Evolutionary conservation across 192 early-diverging fungal genomes (phyloP), one percentile per base, ranked within the genome.

Genomic region (Linnemannia elongata): DNA sequence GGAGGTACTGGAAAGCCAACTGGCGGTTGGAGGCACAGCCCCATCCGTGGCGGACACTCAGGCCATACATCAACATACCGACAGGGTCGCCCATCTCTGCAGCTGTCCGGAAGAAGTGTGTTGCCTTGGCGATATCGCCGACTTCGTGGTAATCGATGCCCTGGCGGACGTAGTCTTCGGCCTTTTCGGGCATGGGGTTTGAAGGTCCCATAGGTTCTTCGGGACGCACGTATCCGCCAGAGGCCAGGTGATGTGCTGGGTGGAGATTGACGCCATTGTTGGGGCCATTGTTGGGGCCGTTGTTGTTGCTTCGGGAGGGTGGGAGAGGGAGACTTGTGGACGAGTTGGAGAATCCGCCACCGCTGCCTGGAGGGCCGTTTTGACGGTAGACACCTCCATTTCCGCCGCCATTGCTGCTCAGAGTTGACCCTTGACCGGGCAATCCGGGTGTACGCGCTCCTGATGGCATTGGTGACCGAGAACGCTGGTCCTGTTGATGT

Each of bases 1-100:
- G 93, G 63, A 95, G 79, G 79, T 94, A 95, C 63, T 91, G 90
- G 83, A 96, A 93, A 4, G 94, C 94, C 74, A 93, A 60, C 74
- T 88, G 76, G 42, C 85, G 79, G 36, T 87, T 87, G 4, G 85
- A 42, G 27, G 76, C 22, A 81, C 85, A 87, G 4, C 85, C 92
- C 95, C 95, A 96, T 49, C 95, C 95, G 80, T 96, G 95, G 7
- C 95, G 92, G 17, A 95, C 89, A 55, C 93, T 92, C 68, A 96
- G 83, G 7, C 95, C 95, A 78, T 94, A 95, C 80, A 96, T 92
- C 72, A 95, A 89, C 89, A 95, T 91, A 17, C 94, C 94, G 0
- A 95, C 88, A n/a, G 94, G 93, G 76, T 91, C 92, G 33, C 92
- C 89, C 68, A 83, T 78, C 63, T 95, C 91, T 22, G 95, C 94